phyloP scores from a whole-genome alignment of 129 eudicot species.

The Chrysanthemum seticuspe region DNA sequence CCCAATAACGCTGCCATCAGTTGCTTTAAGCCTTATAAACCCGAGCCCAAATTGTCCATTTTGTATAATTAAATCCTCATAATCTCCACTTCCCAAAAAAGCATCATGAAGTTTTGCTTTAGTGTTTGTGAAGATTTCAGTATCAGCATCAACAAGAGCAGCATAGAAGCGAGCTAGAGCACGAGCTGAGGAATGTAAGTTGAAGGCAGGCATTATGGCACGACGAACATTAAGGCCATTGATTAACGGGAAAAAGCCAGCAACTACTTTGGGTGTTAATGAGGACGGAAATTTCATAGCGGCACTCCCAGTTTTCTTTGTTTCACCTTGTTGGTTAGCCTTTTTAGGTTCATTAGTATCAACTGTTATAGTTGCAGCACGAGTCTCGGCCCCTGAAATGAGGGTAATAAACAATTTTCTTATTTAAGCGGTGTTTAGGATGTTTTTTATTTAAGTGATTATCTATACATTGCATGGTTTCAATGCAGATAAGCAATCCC shows the following conservation, averaged over 20 bases:
- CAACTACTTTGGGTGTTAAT: conserved; percentile 47
- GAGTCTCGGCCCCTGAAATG: conserved; percentile 81
- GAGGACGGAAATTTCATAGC: conserved; percentile 51
- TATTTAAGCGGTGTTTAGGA: too few relatives aligned
- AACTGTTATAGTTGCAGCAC: conserved; percentile 74
- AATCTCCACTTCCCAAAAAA: conserved; percentile 85
- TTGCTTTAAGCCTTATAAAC: conserved; percentile 51
- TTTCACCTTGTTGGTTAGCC: conserved; percentile 27
- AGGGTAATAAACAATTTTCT: background rate
- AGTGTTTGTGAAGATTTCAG: conserved; percentile 48
- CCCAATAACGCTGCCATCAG: conserved; percentile 64
- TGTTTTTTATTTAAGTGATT: too few relatives aligned
- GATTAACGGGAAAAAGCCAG: conserved; percentile 60
- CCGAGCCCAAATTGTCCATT: conserved; percentile 85
- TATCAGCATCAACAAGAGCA: conserved; percentile 30
- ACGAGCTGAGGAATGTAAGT: conserved; percentile 92
- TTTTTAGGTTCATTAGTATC: conserved; percentile 55
- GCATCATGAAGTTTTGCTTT: conserved; percentile 66
- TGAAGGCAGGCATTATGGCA: conserved; percentile 92
- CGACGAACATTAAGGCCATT: conserved; percentile 75
- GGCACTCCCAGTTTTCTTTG: conserved; percentile 24
- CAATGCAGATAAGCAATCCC: too few relatives aligned
- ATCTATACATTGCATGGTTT: too few relatives aligned
- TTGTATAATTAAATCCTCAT: conserved; percentile 45
- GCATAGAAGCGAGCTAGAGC: conserved; percentile 98